Conservation (phyloP, 1,284 basidiomycete species). For the Bothia castanella region DNA sequence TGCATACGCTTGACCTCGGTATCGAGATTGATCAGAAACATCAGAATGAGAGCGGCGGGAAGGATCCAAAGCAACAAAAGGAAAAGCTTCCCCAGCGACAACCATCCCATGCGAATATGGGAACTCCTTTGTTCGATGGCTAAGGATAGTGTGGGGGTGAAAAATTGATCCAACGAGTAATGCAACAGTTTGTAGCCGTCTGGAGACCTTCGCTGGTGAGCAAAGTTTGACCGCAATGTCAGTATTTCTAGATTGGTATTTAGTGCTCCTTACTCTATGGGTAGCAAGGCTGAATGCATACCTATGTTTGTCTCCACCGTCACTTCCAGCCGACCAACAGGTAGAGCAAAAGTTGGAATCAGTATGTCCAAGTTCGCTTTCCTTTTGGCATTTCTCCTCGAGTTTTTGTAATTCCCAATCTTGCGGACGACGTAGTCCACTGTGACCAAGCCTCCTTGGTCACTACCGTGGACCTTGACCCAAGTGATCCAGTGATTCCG, state of each 20-base stretch:
- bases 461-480: slow-evolving; percentile 57
- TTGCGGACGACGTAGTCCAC: slow-evolving; percentile 60
- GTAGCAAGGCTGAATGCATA: slow-evolving; percentile 23
- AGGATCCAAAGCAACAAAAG: slow-evolving; percentile 30
- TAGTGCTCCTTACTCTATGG: not conserved
- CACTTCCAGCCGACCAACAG: slow-evolving; percentile 62
- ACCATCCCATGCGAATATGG: slow-evolving; percentile 16
- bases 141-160: slow-evolving; percentile 50
- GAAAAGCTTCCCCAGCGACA: slow-evolving; percentile 30
- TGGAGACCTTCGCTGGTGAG: slow-evolving; percentile 24
- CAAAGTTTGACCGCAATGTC: slow-evolving; percentile 26
- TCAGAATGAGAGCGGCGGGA: slow-evolving; percentile 32
- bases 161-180: slow-evolving; percentile 52
- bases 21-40: slow-evolving; percentile 34
- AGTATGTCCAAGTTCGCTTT: slow-evolving; percentile 45
- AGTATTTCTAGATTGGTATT: slow-evolving; percentile 16
- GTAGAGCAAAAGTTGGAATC: slow-evolving; percentile 63
- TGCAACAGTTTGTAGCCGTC: slow-evolving; percentile 45
- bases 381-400: slow-evolving; percentile 35
- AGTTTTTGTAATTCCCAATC: slow-evolving; percentile 12
- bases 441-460: slow-evolving; percentile 47
- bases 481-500: slow-evolving; percentile 59
- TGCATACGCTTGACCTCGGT: slow-evolving; percentile 39
- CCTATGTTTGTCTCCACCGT: slow-evolving; percentile 51
- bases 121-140: slow-evolving; percentile 26